Conservation (phyloP, 2,329 filamentous ascomycete species). For the Neofusicoccum ribis region DNA sequence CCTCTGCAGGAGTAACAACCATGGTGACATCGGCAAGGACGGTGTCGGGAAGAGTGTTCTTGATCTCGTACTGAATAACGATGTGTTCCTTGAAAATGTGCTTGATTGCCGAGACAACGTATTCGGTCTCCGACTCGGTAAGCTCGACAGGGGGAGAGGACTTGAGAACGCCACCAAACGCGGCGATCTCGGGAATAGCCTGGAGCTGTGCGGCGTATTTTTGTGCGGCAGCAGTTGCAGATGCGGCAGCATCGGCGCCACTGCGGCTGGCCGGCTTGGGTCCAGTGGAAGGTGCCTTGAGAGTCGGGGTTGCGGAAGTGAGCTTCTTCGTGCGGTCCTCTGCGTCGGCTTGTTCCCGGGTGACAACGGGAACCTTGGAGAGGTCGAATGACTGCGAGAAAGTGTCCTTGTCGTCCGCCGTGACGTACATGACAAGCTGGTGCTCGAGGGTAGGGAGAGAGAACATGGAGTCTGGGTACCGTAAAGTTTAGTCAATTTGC, state of each 20-base stretch:
- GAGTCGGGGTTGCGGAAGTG: slow-evolving; percentile 83
- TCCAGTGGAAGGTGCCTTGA: slow-evolving; percentile 86
- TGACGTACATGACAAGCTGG: slow-evolving; percentile 96
- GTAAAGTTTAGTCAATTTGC: neutral
- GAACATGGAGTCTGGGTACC: slow-evolving; percentile 78
- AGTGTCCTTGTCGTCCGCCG: slow-evolving; percentile 81
- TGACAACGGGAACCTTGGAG: slow-evolving; percentile 86
- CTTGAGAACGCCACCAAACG: slow-evolving; percentile 89
- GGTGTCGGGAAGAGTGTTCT: slow-evolving; percentile 91
- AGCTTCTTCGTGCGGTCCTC: slow-evolving; percentile 98
- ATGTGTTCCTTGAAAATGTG: slow-evolving; percentile 98
- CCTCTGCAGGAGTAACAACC: slow-evolving; percentile 74
- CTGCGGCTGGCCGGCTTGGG: slow-evolving; percentile 69
- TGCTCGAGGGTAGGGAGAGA: slow-evolving; percentile 94
- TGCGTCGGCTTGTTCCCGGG: slow-evolving; percentile 90
- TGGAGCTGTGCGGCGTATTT: slow-evolving; percentile 83
- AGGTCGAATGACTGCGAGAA: slow-evolving; percentile 90
- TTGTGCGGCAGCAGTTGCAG: slow-evolving; percentile 73
- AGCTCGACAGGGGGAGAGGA: slow-evolving; percentile 84
- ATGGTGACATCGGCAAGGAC: slow-evolving; percentile 52
- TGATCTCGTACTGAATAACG: slow-evolving; percentile 94
- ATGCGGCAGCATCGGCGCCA: slow-evolving; percentile 74
- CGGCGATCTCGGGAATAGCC: slow-evolving; percentile 85
- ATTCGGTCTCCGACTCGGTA: slow-evolving; percentile 96
- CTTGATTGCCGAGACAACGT: slow-evolving; percentile 90